Conservation (phyloP, 345 rosid species). For the Moricandia moricandioides region DNA sequence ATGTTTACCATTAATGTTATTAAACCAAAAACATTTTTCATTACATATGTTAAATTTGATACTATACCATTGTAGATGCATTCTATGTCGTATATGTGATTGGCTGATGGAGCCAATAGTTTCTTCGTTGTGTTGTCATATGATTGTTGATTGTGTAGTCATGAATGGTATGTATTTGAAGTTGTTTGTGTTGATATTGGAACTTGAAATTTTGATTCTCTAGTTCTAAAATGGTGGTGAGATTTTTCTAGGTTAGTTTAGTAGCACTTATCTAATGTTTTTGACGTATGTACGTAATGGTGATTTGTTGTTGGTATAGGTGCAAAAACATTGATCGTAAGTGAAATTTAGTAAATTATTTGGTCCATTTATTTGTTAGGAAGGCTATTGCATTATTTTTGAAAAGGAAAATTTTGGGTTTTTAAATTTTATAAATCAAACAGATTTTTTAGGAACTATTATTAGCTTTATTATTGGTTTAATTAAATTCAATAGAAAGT, state of each 20-base stretch:
- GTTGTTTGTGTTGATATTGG: not conserved
- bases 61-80: too few relatives aligned
- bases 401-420: not conserved
- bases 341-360: not conserved
- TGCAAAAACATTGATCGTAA: not conserved
- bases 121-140: too few relatives aligned
- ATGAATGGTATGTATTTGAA: not conserved
- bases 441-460: not conserved
- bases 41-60: too few relatives aligned
- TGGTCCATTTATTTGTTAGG: not conserved
- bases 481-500: too few relatives aligned
- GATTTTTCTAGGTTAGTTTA: not conserved
- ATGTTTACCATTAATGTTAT: too few relatives aligned
- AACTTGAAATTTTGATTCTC: not conserved
- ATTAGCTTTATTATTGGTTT: not conserved
- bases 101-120: too few relatives aligned
- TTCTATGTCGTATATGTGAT: too few relatives aligned
- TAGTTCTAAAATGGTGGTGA: not conserved
- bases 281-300: not conserved
- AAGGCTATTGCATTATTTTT: not conserved
- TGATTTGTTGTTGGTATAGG: not conserved
- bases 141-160: not conserved
- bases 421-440: too few relatives aligned
- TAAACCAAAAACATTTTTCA: too few relatives aligned
- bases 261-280: not conserved